Base-by-base conservation (phyloP, 129 eudicot species). In the Lactuca sativa region DNA sequence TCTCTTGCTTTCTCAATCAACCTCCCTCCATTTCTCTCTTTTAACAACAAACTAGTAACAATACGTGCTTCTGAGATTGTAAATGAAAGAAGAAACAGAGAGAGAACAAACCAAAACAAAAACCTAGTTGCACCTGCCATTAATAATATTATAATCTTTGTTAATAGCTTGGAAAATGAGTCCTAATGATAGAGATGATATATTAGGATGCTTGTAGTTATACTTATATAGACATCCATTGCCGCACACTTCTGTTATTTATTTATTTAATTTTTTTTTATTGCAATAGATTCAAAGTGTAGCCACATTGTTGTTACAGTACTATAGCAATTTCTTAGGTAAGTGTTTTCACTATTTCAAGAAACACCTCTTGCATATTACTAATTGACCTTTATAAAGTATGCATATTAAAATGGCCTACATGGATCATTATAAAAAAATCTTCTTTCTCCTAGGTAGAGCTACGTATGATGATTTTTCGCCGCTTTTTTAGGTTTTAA, bases 181-280 rank as follows among this genome's bases (percentile, higher is more conserved):
- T 15, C 56, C 25, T 69, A 71, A 53, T 76, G 64, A 56, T 68
- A 67, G 69, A 79, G 71, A 43, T 78, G 56, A 40, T 17, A 12
- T 74, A 32, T 34, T 74, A 67, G 17, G 43, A 63, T 58, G 56
- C 66, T 51, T 64, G 67, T 43, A 75, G 73, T 80, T 80, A 75
- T 43, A 75, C 73, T 80, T 80, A 75, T 80, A 75, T 81, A 81
- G 84, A 70, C 74, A 66, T 57, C 74, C 74, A 64, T 69, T 55
- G 60, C 13, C 71, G 43, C 59, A 62, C 14, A 30, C 21, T 9
- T 67, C 21, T 21, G 21, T 21, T 21, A 0, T 38, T 14, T n/a
- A n/a, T n/a, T n/a, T n/a, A n/a, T n/a, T n/a, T n/a, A n/a, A n/a
- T 25, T 32, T 53, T 17, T 41, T 34, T 67, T 60, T 66, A 59